A percentile compares a stretch with the other conserved stretches of the same genome.
Conservation (phyloP, 805 yeast species). For the Teunomyces kruisii region DNA sequence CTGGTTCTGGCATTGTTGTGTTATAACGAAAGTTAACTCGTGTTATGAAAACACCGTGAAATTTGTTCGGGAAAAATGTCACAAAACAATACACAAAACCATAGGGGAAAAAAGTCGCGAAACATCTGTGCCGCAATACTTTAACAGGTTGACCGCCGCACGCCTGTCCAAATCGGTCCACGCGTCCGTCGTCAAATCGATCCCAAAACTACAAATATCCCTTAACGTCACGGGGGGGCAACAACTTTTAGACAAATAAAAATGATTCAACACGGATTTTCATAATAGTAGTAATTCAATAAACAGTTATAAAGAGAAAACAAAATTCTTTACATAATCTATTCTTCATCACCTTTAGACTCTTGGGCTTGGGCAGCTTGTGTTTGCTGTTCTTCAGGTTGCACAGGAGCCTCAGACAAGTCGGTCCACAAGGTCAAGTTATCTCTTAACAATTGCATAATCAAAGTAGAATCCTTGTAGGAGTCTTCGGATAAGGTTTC, state of each 20-base stretch:
- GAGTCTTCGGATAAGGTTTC: constrained; percentile 97
- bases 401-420: constrained; percentile 73
- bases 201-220: too few relatives aligned
- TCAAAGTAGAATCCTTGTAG: constrained; percentile 96
- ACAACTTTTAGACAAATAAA: too few relatives aligned
- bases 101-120: background rate
- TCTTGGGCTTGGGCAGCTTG: constrained; percentile 12
- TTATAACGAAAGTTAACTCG: background rate
- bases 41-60: background rate
- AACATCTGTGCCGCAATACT: background rate
- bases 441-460: constrained; percentile 98
- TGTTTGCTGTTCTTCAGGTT: constrained; percentile 29
- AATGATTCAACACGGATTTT: background rate
- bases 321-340: constrained; percentile 12
- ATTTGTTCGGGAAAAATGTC: background rate
- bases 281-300: background rate
- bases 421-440: constrained; percentile 98
- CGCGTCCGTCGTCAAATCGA: constrained; percentile 2
- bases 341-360: constrained; percentile 24
- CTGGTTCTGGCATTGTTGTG: constrained; percentile 48
- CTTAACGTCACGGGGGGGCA: too few relatives aligned
- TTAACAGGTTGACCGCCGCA: too few relatives aligned
- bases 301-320: constrained; percentile 4
- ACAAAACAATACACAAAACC: constrained; percentile 1
- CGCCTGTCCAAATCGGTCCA: too few relatives aligned